A percentile compares a stretch with the other conserved stretches of the same genome.
Evolutionary conservation across 2,329 filamentous ascomycete genomes (phyloP).

Genomic region (Fusarium tuaranense): DNA sequence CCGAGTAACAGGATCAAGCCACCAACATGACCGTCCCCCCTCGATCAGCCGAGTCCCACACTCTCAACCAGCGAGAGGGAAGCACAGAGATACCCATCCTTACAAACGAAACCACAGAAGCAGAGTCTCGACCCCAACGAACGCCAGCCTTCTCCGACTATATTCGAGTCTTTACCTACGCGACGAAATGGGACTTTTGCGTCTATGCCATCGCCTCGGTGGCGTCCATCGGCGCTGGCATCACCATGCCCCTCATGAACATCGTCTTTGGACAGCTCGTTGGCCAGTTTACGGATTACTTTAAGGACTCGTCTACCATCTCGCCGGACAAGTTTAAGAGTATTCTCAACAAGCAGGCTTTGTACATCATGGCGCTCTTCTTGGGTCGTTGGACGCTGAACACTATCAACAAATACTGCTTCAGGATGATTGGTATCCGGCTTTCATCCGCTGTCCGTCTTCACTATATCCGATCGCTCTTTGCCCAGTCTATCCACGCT

Average conservation of each 20-base stretch:
- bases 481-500: slow-evolving; percentile 61
- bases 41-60: not conserved
- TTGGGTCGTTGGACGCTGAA: slow-evolving; percentile 41
- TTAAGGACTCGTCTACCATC: slow-evolving; percentile 34
- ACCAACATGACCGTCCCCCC: not conserved
- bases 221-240: slow-evolving; percentile 49
- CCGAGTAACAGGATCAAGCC: not conserved
- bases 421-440: slow-evolving; percentile 62
- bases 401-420: slow-evolving; percentile 44
- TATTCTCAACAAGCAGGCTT: slow-evolving; percentile 34
- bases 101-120: not conserved
- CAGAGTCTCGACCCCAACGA: slow-evolving; percentile 8
- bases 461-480: slow-evolving; percentile 62
- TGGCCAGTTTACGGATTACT: slow-evolving; percentile 44
- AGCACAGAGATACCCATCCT: not conserved
- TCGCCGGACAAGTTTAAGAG: slow-evolving; percentile 17
- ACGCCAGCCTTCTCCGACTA: slow-evolving; percentile 36
- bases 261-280: slow-evolving; percentile 51
- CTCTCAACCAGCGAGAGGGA: not conserved
- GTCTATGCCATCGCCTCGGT: slow-evolving; percentile 45
- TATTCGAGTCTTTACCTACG: slow-evolving; percentile 47
- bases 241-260: slow-evolving; percentile 52
- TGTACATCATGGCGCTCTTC: slow-evolving; percentile 43
- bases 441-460: slow-evolving; percentile 63
- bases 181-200: slow-evolving; percentile 47